Evolutionary conservation across 495 filamentous ascomycete genomes (phyloP).

Genomic region (Penicillium paxilli): DNA sequence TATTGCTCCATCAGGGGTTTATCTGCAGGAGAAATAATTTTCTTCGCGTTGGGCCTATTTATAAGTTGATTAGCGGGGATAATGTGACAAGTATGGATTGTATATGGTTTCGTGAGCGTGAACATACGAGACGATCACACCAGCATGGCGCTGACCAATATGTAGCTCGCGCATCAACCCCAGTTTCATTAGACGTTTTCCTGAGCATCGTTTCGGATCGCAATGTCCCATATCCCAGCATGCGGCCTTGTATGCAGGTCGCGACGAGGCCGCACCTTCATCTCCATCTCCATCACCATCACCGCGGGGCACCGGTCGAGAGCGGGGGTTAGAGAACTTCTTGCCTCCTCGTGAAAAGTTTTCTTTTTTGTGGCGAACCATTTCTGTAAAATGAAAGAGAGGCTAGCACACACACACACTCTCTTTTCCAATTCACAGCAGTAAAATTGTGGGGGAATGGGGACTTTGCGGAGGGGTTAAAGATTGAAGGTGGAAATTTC

Average conservation of each 20-base stretch:
- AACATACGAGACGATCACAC: conserved; percentile 83
- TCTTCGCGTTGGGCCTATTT: conserved; percentile 81
- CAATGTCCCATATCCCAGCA: conserved; percentile 98
- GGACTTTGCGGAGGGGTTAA: background rate
- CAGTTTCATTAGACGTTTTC: conserved; percentile 87
- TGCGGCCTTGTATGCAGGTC: conserved; percentile 81
- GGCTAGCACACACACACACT: too few species aligned
- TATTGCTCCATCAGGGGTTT: conserved; percentile 75
- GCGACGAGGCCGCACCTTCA: conserved; percentile 32
- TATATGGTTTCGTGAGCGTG: conserved; percentile 1
- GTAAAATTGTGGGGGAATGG: background rate
- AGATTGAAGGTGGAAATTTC: conserved; percentile 19
- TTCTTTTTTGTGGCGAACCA: conserved; percentile 97
- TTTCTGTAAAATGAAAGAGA: too few species aligned
- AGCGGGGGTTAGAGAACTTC: conserved; percentile 54
- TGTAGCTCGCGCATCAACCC: conserved; percentile 92
- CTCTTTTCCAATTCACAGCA: too few species aligned
- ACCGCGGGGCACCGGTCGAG: conserved; percentile 45
- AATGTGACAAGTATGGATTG: conserved; percentile 4
- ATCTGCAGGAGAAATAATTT: conserved; percentile 78
- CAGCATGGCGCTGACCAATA: conserved; percentile 85
- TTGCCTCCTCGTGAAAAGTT: conserved; percentile 71
- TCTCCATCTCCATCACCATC: conserved; percentile 41
- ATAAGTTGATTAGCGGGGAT: conserved; percentile 10
- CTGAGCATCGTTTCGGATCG: conserved; percentile 95